Conservation (phyloP, 2,329 filamentous ascomycete genomes). For the Botrytis squamosa region DNA sequence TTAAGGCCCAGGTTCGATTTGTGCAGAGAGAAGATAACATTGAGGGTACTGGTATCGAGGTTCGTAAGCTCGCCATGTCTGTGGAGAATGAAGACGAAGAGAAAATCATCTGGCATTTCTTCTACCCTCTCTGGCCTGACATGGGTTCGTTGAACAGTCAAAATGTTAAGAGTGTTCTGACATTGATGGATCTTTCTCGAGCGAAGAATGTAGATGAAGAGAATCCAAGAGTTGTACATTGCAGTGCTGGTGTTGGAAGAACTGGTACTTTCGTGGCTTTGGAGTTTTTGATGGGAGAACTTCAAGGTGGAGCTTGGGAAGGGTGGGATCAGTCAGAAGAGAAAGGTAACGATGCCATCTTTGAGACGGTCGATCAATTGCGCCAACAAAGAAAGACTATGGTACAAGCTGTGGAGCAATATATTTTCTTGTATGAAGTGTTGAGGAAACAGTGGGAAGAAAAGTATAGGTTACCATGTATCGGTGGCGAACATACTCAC, state of each 20-base stretch:
- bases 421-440: constrained; percentile 84
- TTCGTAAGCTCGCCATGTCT: constrained; percentile 68
- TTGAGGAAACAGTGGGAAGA: constrained; percentile 72
- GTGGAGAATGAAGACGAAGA: constrained; percentile 46
- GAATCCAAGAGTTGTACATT: constrained; percentile 80
- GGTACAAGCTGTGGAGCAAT: constrained; percentile 88
- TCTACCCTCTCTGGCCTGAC: constrained; percentile 88
- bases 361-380: constrained; percentile 74
- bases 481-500: constrained; percentile 34
- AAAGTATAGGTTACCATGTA: constrained; percentile 47
- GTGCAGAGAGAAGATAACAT: constrained; percentile 46
- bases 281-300: constrained; percentile 84
- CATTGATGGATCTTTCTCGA: constrained; percentile 66
- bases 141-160: constrained; percentile 75
- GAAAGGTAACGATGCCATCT: constrained; percentile 64
- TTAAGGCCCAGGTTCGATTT: constrained; percentile 67
- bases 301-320: constrained; percentile 64
- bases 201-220: constrained; percentile 53
- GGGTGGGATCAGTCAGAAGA: constrained; percentile 38
- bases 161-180: constrained; percentile 66
- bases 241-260: constrained; percentile 89
- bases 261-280: constrained; percentile 95
- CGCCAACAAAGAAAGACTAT: constrained; percentile 89
- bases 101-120: constrained; percentile 75
- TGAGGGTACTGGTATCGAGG: constrained; percentile 64